phyloP scores from a whole-genome alignment of 2,329 filamentous ascomycete species.

The Kalaharituber pfeilii region DNA sequence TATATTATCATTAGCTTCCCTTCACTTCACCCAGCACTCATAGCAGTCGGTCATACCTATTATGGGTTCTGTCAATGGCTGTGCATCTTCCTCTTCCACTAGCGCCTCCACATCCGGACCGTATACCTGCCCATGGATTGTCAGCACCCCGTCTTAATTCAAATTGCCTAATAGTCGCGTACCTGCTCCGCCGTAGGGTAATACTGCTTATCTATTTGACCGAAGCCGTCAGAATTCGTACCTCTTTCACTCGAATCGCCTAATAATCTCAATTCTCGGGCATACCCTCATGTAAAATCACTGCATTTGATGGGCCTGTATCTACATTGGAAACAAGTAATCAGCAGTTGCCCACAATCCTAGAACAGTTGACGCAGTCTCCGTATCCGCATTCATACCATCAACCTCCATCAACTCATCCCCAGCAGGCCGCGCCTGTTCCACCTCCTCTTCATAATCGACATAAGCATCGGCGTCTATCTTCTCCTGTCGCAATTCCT shows the following conservation, averaged over 20 bases:
- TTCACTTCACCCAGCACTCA: too few species aligned
- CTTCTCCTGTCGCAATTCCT: slow-evolving; percentile 59
- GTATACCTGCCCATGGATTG: slow-evolving; percentile 46
- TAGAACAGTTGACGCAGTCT: background rate
- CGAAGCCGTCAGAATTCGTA: background rate
- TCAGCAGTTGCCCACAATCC: slow-evolving; percentile 10
- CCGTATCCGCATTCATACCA: too few species aligned
- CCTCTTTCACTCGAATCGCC: background rate
- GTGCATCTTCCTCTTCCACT: slow-evolving; percentile 93
- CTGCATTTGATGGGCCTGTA: slow-evolving; percentile 81
- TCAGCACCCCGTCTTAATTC: background rate
- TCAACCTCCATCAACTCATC: slow-evolving; percentile 92
- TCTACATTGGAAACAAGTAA: slow-evolving; percentile 32
- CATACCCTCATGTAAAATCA: slow-evolving; percentile 67
- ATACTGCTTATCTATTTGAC: slow-evolving; percentile 84
- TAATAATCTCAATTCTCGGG: background rate
- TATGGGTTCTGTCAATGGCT: slow-evolving; percentile 80
- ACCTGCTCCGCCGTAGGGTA: slow-evolving; percentile 87
- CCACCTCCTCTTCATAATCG: slow-evolving; percentile 51
- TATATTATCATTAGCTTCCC: slow-evolving; percentile 16
- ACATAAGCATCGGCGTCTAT: slow-evolving; percentile 65
- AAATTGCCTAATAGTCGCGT: background rate
- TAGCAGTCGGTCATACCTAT: slow-evolving; percentile 35
- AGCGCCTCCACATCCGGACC: slow-evolving; percentile 85
- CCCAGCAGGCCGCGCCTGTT: slow-evolving; percentile 44